These are phyloP conservation scores for Xanthoparmelia taractica DNA, from an alignment of 495 filamentous ascomycete genomes.

Conservation along the genomic window DNA sequence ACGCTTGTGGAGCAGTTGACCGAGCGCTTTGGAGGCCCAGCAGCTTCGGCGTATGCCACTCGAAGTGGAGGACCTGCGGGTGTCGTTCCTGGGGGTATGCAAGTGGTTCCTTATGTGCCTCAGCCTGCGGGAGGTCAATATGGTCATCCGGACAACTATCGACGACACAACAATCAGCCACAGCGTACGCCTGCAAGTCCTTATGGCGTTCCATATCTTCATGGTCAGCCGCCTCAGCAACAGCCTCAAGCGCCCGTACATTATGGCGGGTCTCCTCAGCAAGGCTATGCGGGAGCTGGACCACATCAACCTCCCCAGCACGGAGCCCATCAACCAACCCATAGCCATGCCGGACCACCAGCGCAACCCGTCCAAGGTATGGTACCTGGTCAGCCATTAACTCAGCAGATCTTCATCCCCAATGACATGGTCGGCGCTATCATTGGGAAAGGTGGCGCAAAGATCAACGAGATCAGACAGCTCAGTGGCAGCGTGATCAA, in stretches of 20 bases:
- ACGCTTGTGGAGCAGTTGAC: constrained; percentile 94
- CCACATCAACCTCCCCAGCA: constrained; percentile 67
- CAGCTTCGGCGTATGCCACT: constrained; percentile 92
- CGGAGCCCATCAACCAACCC: constrained; percentile 45
- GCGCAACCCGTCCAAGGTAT: constrained; percentile 66
- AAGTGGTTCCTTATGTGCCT: constrained; percentile 90
- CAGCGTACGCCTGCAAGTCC: constrained; percentile 56
- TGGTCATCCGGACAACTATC: constrained; percentile 81
- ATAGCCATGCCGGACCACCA: constrained; percentile 51
- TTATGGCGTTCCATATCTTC: constrained; percentile 65
- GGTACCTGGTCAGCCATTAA: constrained; percentile 79
- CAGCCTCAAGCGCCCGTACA: constrained; percentile 60
- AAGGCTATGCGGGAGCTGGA: constrained; percentile 63
- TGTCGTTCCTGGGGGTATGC: constrained; percentile 92
- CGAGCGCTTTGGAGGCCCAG: constrained; percentile 89
- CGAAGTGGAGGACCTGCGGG: constrained; percentile 88
- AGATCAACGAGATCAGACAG: constrained; percentile 98
- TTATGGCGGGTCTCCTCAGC: constrained; percentile 60
- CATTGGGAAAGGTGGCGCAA: constrained; percentile 95
- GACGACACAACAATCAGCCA: constrained; percentile 57
- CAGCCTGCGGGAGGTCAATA: constrained; percentile 87
- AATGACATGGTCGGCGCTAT: constrained; percentile 99
- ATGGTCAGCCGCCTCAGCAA: constrained; percentile 49
- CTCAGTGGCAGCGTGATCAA: constrained; percentile 98
- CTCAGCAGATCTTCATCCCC: constrained; percentile 97